Evolutionary conservation across 2,329 filamentous ascomycete species (phyloP), one percentile per base, ranked within the genome.

Genomic region (Cladorrhinum sp.): DNA sequence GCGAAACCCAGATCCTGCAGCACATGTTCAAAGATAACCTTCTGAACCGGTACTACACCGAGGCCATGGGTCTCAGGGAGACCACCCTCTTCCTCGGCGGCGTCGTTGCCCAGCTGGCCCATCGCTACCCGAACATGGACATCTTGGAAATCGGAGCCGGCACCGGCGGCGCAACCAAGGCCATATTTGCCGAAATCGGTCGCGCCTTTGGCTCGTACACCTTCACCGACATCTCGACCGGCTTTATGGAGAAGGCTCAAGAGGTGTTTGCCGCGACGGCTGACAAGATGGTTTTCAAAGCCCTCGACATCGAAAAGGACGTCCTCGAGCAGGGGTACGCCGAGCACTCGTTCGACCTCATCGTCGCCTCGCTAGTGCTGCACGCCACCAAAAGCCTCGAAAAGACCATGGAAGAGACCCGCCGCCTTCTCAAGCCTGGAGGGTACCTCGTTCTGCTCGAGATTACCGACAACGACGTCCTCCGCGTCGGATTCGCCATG

Each of bases 301-400:
- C 63, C 0, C 65, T 75, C 12, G 70, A 77, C 58, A 72, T 75
- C 36, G 66, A 68, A 18, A 56, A 63, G 23, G 67, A 73, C 42
- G 68, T 70, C 3, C 28, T 48, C 0, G 60, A 61, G 8, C 75
- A 77, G 58, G 74, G 74, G 0, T 75, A 72, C 58, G 64, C 65
- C n/a, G 50, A 33, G 0, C 63, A 62, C 9, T 49, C 55, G 3
- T 76, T 71, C 60, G 76, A 78, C 57, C 23, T 78, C 2, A 60
- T 78, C 2, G 61, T 79, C 21, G 76, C 75, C 0, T 70, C 71
- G 3, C 67, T 74, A 23, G 75, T 76, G 0, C 59, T 78, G 10
- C 73, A 77, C 58, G 73, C 73, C 1, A 76, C 74, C 1, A 14
- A 50, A n/a, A 57, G 26, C 21, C 50, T 76, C 6, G 57, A 69